Evolutionary conservation across 2,329 filamentous ascomycete species (phyloP).

Genomic region (Apiospora kogelbergensis): DNA sequence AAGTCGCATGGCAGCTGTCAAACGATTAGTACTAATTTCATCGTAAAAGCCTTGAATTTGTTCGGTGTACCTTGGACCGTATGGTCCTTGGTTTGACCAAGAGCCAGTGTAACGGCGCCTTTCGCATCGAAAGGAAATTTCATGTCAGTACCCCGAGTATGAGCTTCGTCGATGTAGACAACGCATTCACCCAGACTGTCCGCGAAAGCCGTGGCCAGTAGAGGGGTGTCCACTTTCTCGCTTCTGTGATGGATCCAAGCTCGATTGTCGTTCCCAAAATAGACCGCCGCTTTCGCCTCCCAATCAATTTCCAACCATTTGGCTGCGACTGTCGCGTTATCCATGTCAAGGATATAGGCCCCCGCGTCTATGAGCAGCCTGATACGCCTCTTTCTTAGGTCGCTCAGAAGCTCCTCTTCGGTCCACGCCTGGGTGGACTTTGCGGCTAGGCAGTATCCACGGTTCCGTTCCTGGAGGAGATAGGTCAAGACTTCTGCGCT

Average conservation of each 20-base stretch:
- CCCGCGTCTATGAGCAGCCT: constrained; percentile 40
- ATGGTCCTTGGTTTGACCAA: constrained; percentile 52
- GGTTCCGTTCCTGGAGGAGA: neutral
- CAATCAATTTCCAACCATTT: constrained; percentile 50
- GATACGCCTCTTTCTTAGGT: constrained; percentile 36
- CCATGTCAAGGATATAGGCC: constrained; percentile 55
- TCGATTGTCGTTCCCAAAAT: neutral
- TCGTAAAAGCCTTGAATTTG: neutral
- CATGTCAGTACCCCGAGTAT: constrained; percentile 59
- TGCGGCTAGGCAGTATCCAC: constrained; percentile 22
- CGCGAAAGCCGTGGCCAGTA: constrained; percentile 54
- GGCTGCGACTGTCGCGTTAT: neutral
- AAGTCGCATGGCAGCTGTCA: constrained; percentile 63
- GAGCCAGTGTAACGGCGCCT: constrained; percentile 54
- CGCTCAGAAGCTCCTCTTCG: neutral
- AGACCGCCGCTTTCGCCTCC: constrained; percentile 26
- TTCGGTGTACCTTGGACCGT: constrained; percentile 8
- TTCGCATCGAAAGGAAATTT: constrained; percentile 46
- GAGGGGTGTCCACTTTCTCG: constrained; percentile 33
- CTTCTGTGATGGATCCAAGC: constrained; percentile 22
- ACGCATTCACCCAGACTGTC: constrained; percentile 52
- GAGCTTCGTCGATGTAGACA: constrained; percentile 32
- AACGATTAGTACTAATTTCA: constrained; percentile 9
- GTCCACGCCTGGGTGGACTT: neutral
- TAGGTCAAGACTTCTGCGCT: constrained; percentile 43